Evolutionary conservation across 345 rosid genomes (phyloP).

Genomic region (Balakata baccata): DNA sequence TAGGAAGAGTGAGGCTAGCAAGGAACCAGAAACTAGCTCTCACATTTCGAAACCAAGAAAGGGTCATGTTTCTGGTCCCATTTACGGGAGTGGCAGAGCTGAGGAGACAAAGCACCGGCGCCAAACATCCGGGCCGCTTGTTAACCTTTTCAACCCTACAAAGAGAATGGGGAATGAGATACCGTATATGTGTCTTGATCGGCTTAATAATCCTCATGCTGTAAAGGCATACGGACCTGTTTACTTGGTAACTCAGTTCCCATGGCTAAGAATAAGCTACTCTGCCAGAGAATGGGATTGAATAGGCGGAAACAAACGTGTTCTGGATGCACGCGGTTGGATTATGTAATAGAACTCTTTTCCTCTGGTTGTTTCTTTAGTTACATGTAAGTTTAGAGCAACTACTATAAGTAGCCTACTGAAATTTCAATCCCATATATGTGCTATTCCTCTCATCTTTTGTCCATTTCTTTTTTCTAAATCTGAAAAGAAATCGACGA

Average conservation of each 20-base stretch:
- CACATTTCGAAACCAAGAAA: conserved; percentile 27
- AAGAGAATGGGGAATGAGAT: conserved; percentile 34
- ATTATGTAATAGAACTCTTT: background rate
- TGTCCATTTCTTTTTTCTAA: background rate
- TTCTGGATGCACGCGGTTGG: background rate
- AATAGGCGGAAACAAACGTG: no score
- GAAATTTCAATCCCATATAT: background rate
- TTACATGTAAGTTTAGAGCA: background rate
- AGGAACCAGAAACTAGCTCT: conserved; percentile 19
- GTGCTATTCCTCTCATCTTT: background rate
- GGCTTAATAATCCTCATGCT: conserved; percentile 25
- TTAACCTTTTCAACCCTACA: conserved; percentile 31
- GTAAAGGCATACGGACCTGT: conserved; percentile 47
- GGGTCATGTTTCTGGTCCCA: conserved; percentile 46
- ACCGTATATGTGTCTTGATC: conserved; percentile 41
- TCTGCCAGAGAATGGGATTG: background rate
- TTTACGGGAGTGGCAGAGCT: conserved; percentile 22
- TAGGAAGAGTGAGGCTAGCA: conserved; percentile 31
- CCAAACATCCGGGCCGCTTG: conserved; percentile 41
- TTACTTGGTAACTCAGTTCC: conserved; percentile 44
- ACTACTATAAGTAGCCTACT: background rate
- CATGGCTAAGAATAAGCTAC: background rate
- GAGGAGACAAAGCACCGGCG: conserved; percentile 21
- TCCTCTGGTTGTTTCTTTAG: background rate
- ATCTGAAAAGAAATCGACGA: background rate